Evolutionary conservation across 2,329 filamentous ascomycete species (phyloP).

Genomic region (Venturia aucupariae): DNA sequence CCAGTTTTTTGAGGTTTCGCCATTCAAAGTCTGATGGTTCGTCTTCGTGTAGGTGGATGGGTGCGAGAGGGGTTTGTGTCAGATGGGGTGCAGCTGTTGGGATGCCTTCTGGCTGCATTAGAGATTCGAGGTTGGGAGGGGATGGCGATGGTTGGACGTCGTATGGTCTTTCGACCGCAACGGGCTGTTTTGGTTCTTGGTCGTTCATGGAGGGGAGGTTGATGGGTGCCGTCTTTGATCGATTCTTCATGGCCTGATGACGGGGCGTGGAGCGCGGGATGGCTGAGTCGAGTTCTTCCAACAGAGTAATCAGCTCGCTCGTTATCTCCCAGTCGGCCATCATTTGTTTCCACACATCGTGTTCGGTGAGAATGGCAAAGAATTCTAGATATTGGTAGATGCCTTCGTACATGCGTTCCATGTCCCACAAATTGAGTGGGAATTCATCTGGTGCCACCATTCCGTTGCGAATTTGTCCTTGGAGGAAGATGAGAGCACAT

Average conservation of each 20-base stretch:
- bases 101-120: neutral
- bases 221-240: slow-evolving; percentile 14
- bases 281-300: slow-evolving; percentile 78
- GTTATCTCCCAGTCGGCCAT: slow-evolving; percentile 87
- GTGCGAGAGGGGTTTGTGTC: slow-evolving; percentile 31
- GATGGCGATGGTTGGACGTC: slow-evolving; percentile 36
- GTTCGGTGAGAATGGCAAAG: slow-evolving; percentile 79
- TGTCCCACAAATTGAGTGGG: slow-evolving; percentile 91
- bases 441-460: slow-evolving; percentile 75
- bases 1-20: slow-evolving; percentile 85
- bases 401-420: slow-evolving; percentile 93
- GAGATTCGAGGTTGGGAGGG: slow-evolving; percentile 20
- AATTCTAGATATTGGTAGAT: slow-evolving; percentile 93
- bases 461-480: slow-evolving; percentile 76
- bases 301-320: slow-evolving; percentile 77
- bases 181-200: slow-evolving; percentile 16
- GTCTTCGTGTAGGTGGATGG: slow-evolving; percentile 40
- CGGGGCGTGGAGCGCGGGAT: slow-evolving; percentile 45
- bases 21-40: slow-evolving; percentile 59
- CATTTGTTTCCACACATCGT: slow-evolving; percentile 70
- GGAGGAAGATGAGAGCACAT: slow-evolving; percentile 85
- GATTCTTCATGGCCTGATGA: neutral
- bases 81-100: slow-evolving; percentile 22
- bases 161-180: slow-evolving; percentile 56
- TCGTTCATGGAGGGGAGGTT: slow-evolving; percentile 20